Percentiles rank a stretch among this genome's conserved stretches.
Conservation (phyloP, 805 yeast genomes). For the Metschnikowia corniflorae region DNA sequence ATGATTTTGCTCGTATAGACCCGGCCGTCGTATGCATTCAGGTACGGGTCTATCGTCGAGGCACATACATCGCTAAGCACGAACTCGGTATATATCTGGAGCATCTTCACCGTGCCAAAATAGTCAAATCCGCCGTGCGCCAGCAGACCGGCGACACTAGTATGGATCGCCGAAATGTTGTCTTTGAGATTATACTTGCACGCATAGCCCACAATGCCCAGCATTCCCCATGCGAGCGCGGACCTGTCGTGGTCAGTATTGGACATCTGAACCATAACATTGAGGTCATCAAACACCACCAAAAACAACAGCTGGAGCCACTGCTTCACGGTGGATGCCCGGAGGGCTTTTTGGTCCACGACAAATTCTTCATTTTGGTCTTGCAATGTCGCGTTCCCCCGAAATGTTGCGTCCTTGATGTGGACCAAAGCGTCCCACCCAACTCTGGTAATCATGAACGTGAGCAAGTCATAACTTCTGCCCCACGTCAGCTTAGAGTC, state of each 20-base stretch:
- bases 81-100: conserved; percentile 45
- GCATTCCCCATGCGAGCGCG: conserved; percentile 71
- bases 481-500: conserved; percentile 39
- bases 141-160: conserved; percentile 48
- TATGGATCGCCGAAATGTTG: conserved; percentile 35
- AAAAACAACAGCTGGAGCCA: conserved; percentile 78
- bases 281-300: conserved; percentile 60
- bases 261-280: conserved; percentile 25
- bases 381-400: not conserved
- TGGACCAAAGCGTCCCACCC: conserved; percentile 83
- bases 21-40: conserved; percentile 26
- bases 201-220: conserved; percentile 47
- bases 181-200: conserved; percentile 38
- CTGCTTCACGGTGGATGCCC: conserved; percentile 52
- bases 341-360: conserved; percentile 19
- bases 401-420: conserved; percentile 66
- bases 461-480: conserved; percentile 58
- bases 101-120: conserved; percentile 49
- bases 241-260: conserved; percentile 41
- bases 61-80: conserved; percentile 33
- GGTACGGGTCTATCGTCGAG: conserved; percentile 29
- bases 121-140: conserved; percentile 58
- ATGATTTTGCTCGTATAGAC: conserved; percentile 34
- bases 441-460: conserved; percentile 58
- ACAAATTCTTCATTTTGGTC: conserved; percentile 10